phyloP scores from a whole-genome alignment of 768 basidiomycete species.

The Lactarius vividus region DNA sequence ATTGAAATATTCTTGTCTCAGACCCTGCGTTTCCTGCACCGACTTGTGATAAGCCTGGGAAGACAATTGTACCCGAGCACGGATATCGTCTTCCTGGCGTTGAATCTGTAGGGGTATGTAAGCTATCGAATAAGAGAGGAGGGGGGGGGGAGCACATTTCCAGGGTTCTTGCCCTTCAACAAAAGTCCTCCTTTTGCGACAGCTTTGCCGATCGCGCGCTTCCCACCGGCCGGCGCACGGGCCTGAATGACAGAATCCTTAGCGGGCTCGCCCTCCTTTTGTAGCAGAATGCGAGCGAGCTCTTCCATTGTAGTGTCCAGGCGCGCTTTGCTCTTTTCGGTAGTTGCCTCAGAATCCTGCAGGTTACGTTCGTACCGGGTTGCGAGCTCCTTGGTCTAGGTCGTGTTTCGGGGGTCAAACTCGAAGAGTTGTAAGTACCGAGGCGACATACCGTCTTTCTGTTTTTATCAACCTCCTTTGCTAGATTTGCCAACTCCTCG shows the following conservation, averaged over 20 bases:
- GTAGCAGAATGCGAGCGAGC: conserved; percentile 83
- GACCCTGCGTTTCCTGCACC: conserved; percentile 81
- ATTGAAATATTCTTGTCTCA: conserved; percentile 97
- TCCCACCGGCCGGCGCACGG: conserved; percentile 61
- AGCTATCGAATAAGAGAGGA: conserved; percentile 8
- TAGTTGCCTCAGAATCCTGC: conserved; percentile 79
- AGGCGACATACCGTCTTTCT: conserved; percentile 71
- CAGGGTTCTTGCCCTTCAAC: conserved; percentile 90
- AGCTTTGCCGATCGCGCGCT: conserved; percentile 85
- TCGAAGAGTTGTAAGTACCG: not conserved
- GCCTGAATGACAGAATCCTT: conserved; percentile 75
- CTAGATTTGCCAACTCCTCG: conserved; percentile 82
- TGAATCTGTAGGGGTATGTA: conserved; percentile 53
- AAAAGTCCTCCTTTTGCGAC: conserved; percentile 87
- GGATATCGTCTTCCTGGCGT: conserved; percentile 92
- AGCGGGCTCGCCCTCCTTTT: conserved; percentile 92
- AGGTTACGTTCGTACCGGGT: conserved; percentile 83
- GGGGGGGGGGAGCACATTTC: conserved; percentile 52
- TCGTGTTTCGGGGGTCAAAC: not conserved
- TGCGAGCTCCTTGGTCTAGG: conserved; percentile 87
- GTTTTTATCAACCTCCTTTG: conserved; percentile 92
- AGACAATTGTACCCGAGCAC: conserved; percentile 76
- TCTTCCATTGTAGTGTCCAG: conserved; percentile 92
- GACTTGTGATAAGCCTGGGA: conserved; percentile 91
- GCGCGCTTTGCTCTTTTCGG: conserved; percentile 86